Conservation (phyloP, 1,284 basidiomycete genomes). For the Sanguinoderma infundibulare region DNA sequence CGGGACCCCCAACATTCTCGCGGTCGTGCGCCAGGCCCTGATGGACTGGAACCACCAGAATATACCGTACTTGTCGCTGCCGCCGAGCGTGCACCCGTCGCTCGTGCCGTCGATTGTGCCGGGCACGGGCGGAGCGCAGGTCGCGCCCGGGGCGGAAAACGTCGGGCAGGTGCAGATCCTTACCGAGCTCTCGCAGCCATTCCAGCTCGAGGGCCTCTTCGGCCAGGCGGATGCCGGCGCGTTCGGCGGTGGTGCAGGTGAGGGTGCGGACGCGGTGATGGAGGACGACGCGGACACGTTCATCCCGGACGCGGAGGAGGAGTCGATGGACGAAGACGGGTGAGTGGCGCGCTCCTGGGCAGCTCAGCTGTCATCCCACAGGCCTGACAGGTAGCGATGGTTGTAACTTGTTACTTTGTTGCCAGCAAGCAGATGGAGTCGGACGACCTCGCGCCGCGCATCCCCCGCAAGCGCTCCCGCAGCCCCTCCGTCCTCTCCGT, state of each 20-base stretch:
- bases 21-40: slow-evolving; percentile 85
- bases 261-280: slow-evolving; percentile 23
- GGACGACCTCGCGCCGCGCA: slow-evolving; percentile 45
- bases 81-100: slow-evolving; percentile 81
- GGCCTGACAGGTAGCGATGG: not conserved
- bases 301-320: slow-evolving; percentile 29
- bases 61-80: slow-evolving; percentile 86
- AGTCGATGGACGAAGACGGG: slow-evolving; percentile 56
- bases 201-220: slow-evolving; percentile 77
- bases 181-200: slow-evolving; percentile 66
- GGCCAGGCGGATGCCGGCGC: slow-evolving; percentile 76
- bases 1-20: slow-evolving; percentile 88
- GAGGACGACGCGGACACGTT: slow-evolving; percentile 38
- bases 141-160: slow-evolving; percentile 73
- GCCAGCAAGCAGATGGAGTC: slow-evolving; percentile 45
- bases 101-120: slow-evolving; percentile 59
- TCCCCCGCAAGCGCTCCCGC: slow-evolving; percentile 43
- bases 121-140: slow-evolving; percentile 28
- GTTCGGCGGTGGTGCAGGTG: slow-evolving; percentile 44
- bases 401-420: not conserved
- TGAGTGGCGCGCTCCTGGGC: slow-evolving; percentile 34
- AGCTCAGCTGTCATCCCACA: not conserved
- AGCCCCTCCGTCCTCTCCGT: slow-evolving; percentile 24
- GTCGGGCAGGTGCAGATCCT: slow-evolving; percentile 80
- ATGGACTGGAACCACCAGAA: slow-evolving; percentile 97